phyloP scores from a whole-genome alignment of 768 basidiomycete species.

The Tylopilus subfusipes region DNA sequence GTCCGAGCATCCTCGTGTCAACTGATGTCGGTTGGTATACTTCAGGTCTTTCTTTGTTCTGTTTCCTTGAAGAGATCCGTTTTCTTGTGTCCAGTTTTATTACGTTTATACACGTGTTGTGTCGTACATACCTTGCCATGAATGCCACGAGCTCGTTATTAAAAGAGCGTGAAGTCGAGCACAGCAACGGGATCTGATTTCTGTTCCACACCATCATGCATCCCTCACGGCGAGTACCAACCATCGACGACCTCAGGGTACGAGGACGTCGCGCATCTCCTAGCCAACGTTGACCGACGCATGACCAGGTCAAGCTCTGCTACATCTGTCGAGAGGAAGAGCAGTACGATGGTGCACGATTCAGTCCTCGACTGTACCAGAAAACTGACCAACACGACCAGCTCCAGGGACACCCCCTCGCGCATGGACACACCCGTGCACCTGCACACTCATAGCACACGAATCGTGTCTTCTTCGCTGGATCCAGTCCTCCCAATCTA shows the following conservation, averaged over 20 bases:
- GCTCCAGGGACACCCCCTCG: conserved; percentile 47
- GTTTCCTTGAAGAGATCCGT: not conserved
- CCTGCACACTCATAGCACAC: conserved; percentile 76
- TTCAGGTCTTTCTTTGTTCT: not conserved
- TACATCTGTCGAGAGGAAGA: conserved; percentile 82
- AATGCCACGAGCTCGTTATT: conserved; percentile 15
- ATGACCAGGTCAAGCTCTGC: conserved; percentile 60
- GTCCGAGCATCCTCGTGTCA: not conserved
- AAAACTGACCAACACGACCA: conserved; percentile 16
- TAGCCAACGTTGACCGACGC: not conserved
- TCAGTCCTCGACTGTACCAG: not conserved
- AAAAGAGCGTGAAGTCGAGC: not conserved
- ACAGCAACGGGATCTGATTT: not conserved
- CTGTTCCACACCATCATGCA: conserved; percentile 20
- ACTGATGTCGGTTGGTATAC: conserved; percentile 8
- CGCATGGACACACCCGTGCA: conserved; percentile 77
- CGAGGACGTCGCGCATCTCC: not conserved
- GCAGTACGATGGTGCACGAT: conserved; percentile 37
- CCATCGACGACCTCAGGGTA: conserved; percentile 35
- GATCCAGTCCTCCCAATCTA: conserved; percentile 70
- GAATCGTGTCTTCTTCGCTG: conserved; percentile 76
- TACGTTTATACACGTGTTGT: conserved; percentile 3
- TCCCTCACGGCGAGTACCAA: conserved; percentile 26
- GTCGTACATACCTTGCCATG: conserved; percentile 17
- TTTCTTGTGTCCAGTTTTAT: conserved; percentile 1